These are phyloP conservation scores for Epichloe elymi DNA, from an alignment of 2,329 filamentous ascomycete species.

Conservation along the genomic window DNA sequence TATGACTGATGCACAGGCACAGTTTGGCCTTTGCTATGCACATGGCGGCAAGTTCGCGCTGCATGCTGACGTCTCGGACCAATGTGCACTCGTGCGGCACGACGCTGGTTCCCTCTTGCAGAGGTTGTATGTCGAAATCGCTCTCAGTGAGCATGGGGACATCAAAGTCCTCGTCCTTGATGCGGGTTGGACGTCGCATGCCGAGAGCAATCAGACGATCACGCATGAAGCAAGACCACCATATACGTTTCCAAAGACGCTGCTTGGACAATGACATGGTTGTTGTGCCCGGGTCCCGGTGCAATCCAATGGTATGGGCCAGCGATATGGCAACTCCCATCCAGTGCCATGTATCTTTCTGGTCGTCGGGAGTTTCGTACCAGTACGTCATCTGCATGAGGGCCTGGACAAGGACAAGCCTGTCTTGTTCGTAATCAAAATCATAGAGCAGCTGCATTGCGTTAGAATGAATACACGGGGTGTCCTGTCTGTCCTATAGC, in stretches of 20 bases:
- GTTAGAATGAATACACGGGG: slow-evolving; percentile 11
- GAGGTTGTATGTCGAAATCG: slow-evolving; percentile 67
- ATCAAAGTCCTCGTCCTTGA: slow-evolving; percentile 88
- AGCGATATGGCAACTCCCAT: slow-evolving; percentile 92
- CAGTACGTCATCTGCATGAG: slow-evolving; percentile 91
- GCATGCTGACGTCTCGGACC: slow-evolving; percentile 57
- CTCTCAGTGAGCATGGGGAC: slow-evolving; percentile 76
- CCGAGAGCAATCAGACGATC: slow-evolving; percentile 85
- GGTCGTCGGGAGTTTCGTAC: slow-evolving; percentile 93
- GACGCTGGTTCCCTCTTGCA: slow-evolving; percentile 54
- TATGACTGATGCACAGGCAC: slow-evolving; percentile 77
- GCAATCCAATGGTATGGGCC: slow-evolving; percentile 84
- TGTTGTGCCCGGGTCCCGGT: slow-evolving; percentile 69
- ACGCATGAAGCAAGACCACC: slow-evolving; percentile 96
- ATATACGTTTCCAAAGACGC: slow-evolving; percentile 85
- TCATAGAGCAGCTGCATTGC: slow-evolving; percentile 63
- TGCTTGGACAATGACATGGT: slow-evolving; percentile 62
- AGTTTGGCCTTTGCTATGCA: slow-evolving; percentile 87
- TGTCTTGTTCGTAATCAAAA: slow-evolving; percentile 87
- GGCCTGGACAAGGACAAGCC: slow-evolving; percentile 77
- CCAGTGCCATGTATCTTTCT: slow-evolving; percentile 98
- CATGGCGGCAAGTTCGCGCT: slow-evolving; percentile 70
- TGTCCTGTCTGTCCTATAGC: too few species aligned
- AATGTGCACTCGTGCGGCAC: slow-evolving; percentile 59
- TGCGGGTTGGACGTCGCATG: slow-evolving; percentile 83